Evolutionary conservation across 164 flowering plant species (phyloP).

Genomic region (Stephania yunnanensis): DNA sequence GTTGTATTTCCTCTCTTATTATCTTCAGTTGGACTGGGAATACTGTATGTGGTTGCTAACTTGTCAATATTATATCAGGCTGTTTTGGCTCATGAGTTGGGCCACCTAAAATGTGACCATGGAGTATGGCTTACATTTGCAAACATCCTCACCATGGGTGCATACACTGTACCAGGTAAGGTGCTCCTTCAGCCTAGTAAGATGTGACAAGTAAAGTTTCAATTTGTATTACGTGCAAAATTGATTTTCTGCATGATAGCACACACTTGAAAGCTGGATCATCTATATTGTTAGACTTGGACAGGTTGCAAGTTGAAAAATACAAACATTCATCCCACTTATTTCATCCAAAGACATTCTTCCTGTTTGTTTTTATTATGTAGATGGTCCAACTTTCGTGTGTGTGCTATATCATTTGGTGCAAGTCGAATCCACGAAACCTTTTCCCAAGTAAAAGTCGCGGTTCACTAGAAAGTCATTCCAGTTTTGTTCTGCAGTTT

Average conservation of each 20-base stretch:
- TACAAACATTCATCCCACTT: too few relatives aligned
- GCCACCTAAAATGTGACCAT: conserved; percentile 97
- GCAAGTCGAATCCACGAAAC: background rate
- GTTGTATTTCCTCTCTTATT: background rate
- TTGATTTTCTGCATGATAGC: background rate
- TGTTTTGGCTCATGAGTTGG: conserved; percentile 95
- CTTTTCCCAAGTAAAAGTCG: background rate
- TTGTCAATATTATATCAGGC: conserved; percentile 38
- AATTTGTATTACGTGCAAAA: background rate
- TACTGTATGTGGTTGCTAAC: background rate
- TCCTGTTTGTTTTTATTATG: too few relatives aligned
- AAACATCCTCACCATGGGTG: conserved; percentile 87
- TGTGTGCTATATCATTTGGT: too few relatives aligned
- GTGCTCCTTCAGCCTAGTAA: conserved; percentile 7
- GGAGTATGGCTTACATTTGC: conserved; percentile 97
- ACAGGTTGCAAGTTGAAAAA: too few relatives aligned
- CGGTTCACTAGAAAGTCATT: too few relatives aligned
- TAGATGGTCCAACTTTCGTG: background rate
- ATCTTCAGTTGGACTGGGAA: background rate
- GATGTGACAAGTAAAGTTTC: background rate
- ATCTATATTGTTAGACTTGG: too few relatives aligned
- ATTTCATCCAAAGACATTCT: too few relatives aligned
- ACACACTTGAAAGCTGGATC: too few relatives aligned
- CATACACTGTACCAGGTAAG: conserved; percentile 79
- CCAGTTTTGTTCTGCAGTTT: background rate